phyloP scores from a whole-genome alignment of 306 rosid genomes.

The Hylodesmum podocarpum region DNA sequence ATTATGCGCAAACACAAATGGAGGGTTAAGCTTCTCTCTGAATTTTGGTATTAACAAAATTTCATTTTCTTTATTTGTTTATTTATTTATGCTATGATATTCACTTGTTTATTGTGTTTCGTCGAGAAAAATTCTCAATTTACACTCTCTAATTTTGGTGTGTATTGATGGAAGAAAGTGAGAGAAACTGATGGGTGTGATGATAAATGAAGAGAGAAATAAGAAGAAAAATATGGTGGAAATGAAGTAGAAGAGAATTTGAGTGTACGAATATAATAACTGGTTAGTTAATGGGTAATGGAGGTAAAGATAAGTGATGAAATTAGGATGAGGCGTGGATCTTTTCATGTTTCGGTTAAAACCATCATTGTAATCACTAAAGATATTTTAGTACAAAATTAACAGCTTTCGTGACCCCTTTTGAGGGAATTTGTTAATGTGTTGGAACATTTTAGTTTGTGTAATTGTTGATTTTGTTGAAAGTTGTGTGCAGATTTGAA shows the following conservation, averaged over 20 bases:
- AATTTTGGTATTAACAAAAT: slow-evolving; percentile 60
- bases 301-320: not conserved
- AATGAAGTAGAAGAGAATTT: too few relatives aligned
- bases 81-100: not conserved
- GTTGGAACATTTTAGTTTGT: not conserved
- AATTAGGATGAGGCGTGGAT: not conserved
- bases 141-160: too few relatives aligned
- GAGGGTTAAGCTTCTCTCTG: slow-evolving; percentile 91
- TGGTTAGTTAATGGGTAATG: slow-evolving; percentile 11
- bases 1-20: slow-evolving; percentile 87
- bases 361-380: not conserved
- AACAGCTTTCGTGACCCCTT: not conserved
- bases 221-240: too few relatives aligned
- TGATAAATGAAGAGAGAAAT: too few relatives aligned
- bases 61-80: not conserved
- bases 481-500: not conserved
- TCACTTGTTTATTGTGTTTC: slow-evolving; percentile 5
- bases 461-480: not conserved
- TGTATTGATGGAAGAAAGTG: too few relatives aligned
- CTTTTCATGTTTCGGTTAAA: slow-evolving; percentile 14
- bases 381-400: not conserved
- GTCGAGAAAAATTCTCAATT: too few relatives aligned
- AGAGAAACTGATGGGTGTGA: too few relatives aligned
- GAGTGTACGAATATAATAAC: too few relatives aligned
- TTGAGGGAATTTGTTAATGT: not conserved